A percentile compares a stretch with the other conserved stretches of the same genome.
Conservation (phyloP, 2,329 filamentous ascomycete species). For the Rhytidhysteron rufulum region DNA sequence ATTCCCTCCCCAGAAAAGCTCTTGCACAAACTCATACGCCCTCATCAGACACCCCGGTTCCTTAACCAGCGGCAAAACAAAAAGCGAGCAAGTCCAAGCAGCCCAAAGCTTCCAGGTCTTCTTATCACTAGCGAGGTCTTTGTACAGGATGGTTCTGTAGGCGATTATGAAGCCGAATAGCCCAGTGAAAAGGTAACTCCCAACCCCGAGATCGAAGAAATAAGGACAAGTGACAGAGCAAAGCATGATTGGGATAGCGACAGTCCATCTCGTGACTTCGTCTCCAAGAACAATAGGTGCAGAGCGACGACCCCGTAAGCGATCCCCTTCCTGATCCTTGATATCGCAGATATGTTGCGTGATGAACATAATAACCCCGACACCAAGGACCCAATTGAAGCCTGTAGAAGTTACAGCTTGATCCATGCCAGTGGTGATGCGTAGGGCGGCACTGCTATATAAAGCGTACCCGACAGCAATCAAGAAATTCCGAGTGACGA, state of each 20-base stretch:
- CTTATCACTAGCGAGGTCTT: slow-evolving; percentile 10
- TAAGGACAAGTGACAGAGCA: slow-evolving; percentile 10
- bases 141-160: slow-evolving; percentile 5
- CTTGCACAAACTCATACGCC: no score
- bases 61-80: slow-evolving; percentile 11
- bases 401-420: neutral
- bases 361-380: slow-evolving; percentile 3
- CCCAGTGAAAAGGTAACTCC: slow-evolving; percentile 3
- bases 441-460: slow-evolving; percentile 1
- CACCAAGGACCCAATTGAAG: neutral
- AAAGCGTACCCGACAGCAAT: slow-evolving; percentile 5
- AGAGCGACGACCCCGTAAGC: slow-evolving; percentile 9
- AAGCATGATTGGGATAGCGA: slow-evolving; percentile 16
- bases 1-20: no score
- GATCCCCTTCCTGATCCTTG: slow-evolving; percentile 19
- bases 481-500: slow-evolving; percentile 7
- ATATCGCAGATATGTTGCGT: slow-evolving; percentile 23
- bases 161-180: slow-evolving; percentile 11
- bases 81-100: slow-evolving; percentile 14
- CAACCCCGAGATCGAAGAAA: slow-evolving; percentile 13
- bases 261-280: slow-evolving; percentile 12
- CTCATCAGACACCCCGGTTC: neutral
- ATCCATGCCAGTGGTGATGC: neutral
- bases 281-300: slow-evolving; percentile 19
- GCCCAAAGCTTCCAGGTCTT: slow-evolving; percentile 18